These are phyloP conservation scores for Aspergillus conjunctus DNA, from an alignment of 495 filamentous ascomycete species.

Conservation along the genomic window DNA sequence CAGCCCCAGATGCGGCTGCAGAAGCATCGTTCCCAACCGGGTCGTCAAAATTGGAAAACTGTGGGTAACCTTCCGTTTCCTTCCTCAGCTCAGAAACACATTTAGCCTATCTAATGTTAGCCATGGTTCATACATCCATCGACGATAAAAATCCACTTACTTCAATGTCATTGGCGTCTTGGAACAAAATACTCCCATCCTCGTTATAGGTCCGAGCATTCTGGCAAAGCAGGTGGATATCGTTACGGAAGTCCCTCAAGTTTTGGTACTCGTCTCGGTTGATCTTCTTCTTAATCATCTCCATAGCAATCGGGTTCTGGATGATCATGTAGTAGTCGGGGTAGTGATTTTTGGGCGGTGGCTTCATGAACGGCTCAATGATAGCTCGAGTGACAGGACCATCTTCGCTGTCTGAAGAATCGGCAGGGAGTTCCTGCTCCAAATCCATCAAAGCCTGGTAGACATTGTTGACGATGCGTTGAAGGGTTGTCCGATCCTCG, in stretches of 20 bases:
- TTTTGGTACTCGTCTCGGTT: slow-evolving; percentile 89
- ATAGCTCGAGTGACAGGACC: slow-evolving; percentile 67
- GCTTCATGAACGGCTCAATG: slow-evolving; percentile 91
- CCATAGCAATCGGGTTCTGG: slow-evolving; percentile 87
- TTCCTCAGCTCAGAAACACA: slow-evolving; percentile 68
- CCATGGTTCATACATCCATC: slow-evolving; percentile 18
- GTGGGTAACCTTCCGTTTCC: slow-evolving; percentile 68
- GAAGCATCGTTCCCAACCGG: slow-evolving; percentile 62
- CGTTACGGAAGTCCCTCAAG: slow-evolving; percentile 75
- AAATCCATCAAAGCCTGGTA: slow-evolving; percentile 80
- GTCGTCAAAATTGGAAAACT: slow-evolving; percentile 72
- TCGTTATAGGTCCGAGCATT: slow-evolving; percentile 97
- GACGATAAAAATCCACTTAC: slow-evolving; percentile 53
- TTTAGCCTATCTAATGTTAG: slow-evolving; percentile 57
- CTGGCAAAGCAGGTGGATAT: slow-evolving; percentile 79
- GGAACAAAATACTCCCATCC: slow-evolving; percentile 84
- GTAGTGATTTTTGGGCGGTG: slow-evolving; percentile 84
- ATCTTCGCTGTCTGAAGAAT: slow-evolving; percentile 63
- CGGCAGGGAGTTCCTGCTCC: slow-evolving; percentile 61
- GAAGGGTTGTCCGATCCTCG: slow-evolving; percentile 59
- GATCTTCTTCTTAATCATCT: slow-evolving; percentile 88
- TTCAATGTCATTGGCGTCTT: slow-evolving; percentile 92
- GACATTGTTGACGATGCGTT: slow-evolving; percentile 71
- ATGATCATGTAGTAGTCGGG: slow-evolving; percentile 95
- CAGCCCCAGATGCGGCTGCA: slow-evolving; percentile 64